phyloP scores from a whole-genome alignment of 192 early-diverging fungal species.

The Coemansia furcata region DNA sequence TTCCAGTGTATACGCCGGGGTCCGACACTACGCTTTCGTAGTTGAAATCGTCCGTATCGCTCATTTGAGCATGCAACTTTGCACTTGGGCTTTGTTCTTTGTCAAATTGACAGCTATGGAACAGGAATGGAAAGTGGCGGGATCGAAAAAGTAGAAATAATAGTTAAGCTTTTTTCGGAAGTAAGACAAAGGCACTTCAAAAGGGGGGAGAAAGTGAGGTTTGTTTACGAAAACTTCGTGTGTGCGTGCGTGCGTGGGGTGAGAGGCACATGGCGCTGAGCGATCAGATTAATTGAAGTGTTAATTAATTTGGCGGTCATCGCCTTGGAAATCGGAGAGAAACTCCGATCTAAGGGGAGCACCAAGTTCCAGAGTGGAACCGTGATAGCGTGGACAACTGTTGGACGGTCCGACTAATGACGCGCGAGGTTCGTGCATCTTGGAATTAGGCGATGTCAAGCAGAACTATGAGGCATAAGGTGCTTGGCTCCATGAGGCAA shows the following conservation, averaged over 20 bases:
- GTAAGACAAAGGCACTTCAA: neutral
- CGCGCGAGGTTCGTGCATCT: neutral
- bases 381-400: no score
- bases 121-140: neutral
- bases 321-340: no score
- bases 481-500: neutral
- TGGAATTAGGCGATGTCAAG: neutral
- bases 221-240: neutral
- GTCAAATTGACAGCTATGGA: neutral
- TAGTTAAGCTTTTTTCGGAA: neutral
- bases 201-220: neutral
- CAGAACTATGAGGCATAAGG: neutral
- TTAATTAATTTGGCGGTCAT: no score
- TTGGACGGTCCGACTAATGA: no score
- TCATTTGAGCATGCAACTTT: slow-evolving; percentile 13
- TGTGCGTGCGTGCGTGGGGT: neutral
- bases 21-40: slow-evolving; percentile 46
- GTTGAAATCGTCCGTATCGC: slow-evolving; percentile 30
- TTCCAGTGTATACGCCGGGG: slow-evolving; percentile 12
- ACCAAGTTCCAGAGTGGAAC: no score
- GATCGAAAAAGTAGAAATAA: neutral
- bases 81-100: neutral
- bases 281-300: neutral
- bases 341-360: no score
- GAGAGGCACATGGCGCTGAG: neutral